Evolutionary conservation across 148 eudicot species (phyloP), one percentile per base, ranked within the genome.

Genomic region (Heliamphora exappendiculata): DNA sequence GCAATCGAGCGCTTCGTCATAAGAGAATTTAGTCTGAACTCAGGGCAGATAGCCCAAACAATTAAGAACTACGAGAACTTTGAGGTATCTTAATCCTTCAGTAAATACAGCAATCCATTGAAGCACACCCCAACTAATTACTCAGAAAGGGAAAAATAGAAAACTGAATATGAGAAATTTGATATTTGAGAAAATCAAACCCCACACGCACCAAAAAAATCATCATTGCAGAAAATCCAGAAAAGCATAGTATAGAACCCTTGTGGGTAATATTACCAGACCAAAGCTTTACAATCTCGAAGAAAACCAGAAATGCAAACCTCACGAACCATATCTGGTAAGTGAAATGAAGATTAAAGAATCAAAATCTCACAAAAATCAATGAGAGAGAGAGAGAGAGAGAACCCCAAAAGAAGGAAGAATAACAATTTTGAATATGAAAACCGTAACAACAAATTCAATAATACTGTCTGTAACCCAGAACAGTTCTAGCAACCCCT

Each of bases 391-490:
- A 28, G 8, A 44, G 31, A 41, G 2, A 33, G 31, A 51, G n/a
- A n/a, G n/a, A n/a, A n/a, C n/a, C n/a, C n/a, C n/a, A n/a, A 77
- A 69, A 42, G 22, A 16, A 26, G 34, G 19, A 55, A 24, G 7
- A 29, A 5, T 7, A 39, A 57, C 39, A 65, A 67, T 5, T 20
- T 22, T 22, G 53, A 68, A 24, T 3, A n/a, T 11, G n/a, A n/a
- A 20, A 77, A 47, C 55, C 47, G 6, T n/a, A 36, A 33, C 60
- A 3, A 0, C 37, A 41, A 10, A 66, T 39, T 84, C 74, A 81
- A 14, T 47, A 81, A 14, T 47, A 79, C 16, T 78, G 83, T 71
- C 85, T 91, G 37, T 65, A 81, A 34, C 96, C 90, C 75, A 90
- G 73, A 67, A 88, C 82, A 82, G 85, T 80, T 72, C 72, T 81